A percentile compares a stretch with the other conserved stretches of the same genome.
phyloP scores from a whole-genome alignment of 2,329 filamentous ascomycete genomes.

The Fusarium sp. region DNA sequence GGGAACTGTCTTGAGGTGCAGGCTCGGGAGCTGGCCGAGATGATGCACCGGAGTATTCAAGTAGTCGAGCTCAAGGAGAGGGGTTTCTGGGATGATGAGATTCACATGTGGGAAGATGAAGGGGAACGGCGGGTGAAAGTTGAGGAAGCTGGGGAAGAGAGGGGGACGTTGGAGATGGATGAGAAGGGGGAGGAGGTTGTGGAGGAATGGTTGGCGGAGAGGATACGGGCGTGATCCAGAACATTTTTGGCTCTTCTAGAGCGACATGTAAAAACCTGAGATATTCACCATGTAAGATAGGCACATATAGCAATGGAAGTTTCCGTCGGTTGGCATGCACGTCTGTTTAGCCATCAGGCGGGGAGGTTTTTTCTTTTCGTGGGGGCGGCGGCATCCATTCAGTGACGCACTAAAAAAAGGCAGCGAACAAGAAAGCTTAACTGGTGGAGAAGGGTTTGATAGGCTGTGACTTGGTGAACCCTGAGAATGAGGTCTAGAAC shows the following conservation, averaged over 20 bases:
- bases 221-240: slow-evolving; percentile 1
- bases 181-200: slow-evolving; percentile 41
- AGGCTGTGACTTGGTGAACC: neutral
- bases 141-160: slow-evolving; percentile 49
- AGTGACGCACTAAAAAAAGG: neutral
- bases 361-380: neutral
- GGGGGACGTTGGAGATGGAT: slow-evolving; percentile 39
- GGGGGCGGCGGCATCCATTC: slow-evolving; percentile 2
- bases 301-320: neutral
- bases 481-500: neutral
- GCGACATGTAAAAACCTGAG: neutral
- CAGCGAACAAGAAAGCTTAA: slow-evolving; percentile 33
- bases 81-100: slow-evolving; percentile 53
- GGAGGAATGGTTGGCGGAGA: slow-evolving; percentile 46
- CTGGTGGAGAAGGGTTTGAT: slow-evolving; percentile 23
- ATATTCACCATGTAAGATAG: neutral
- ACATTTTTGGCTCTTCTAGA: neutral
- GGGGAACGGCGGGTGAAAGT: slow-evolving; percentile 52
- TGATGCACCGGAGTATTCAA: slow-evolving; percentile 62
- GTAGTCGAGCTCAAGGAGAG: slow-evolving; percentile 58
- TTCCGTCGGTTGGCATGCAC: neutral
- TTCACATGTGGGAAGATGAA: slow-evolving; percentile 48
- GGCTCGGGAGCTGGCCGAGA: slow-evolving; percentile 56
- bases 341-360: neutral
- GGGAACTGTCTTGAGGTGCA: slow-evolving; percentile 60